These are phyloP conservation scores for Pterula multifida DNA, from an alignment of 1,284 basidiomycete species.

Conservation along the genomic window DNA sequence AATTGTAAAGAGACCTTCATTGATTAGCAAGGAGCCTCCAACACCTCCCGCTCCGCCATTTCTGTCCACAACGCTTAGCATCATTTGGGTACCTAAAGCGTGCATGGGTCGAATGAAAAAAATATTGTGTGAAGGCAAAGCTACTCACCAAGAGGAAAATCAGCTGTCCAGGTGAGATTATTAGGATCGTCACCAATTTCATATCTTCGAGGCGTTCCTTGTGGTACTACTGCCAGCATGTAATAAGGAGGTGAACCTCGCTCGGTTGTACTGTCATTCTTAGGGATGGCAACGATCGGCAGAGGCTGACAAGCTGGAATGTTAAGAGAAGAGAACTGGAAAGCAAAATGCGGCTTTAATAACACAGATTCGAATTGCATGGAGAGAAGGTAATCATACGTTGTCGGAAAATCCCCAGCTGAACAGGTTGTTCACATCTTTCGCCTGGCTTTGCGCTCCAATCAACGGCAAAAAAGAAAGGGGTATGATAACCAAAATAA, in stretches of 20 bases:
- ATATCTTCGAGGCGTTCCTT: neutral
- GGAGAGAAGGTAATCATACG: neutral
- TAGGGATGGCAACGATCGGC: neutral
- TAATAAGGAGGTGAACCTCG: neutral
- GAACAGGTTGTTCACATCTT: neutral
- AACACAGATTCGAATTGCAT: too few relatives aligned
- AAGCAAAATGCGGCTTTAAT: neutral
- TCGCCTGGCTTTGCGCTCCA: neutral
- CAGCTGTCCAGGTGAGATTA: neutral
- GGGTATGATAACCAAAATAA: neutral
- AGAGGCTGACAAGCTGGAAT: neutral
- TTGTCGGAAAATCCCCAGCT: neutral
- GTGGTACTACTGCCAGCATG: neutral
- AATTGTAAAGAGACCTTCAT: neutral
- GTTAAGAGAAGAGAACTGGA: neutral
- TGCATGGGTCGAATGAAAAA: neutral
- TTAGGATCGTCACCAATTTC: neutral
- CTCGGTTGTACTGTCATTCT: neutral
- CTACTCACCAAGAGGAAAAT: neutral
- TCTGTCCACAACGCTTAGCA: neutral
- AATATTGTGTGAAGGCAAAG: too few relatives aligned
- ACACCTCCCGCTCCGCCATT: neutral
- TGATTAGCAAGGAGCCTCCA: neutral
- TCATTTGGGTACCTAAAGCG: neutral
- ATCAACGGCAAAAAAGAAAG: neutral